phyloP scores from a whole-genome alignment of 1,284 basidiomycete genomes.

The Cryptococcus depauperatus region DNA sequence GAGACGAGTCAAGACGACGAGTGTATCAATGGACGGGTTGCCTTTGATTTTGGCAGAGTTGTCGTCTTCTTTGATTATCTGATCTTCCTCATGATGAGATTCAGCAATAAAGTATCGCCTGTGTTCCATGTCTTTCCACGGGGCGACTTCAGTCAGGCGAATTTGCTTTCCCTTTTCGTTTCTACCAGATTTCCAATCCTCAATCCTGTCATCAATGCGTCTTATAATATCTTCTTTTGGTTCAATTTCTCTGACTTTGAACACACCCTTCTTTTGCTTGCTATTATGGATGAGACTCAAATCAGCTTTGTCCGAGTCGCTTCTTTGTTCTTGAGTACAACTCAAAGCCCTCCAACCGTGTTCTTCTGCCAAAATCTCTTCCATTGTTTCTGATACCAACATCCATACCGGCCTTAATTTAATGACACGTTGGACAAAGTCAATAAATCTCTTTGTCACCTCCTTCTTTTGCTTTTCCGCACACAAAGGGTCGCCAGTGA shows the following conservation, averaged over 20 bases:
- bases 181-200: slow-evolving; percentile 47
- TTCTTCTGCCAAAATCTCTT: slow-evolving; percentile 49
- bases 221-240: slow-evolving; percentile 40
- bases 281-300: slow-evolving; percentile 46
- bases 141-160: slow-evolving; percentile 52
- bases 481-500: slow-evolving; percentile 52
- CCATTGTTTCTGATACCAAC: slow-evolving; percentile 48
- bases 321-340: slow-evolving; percentile 52
- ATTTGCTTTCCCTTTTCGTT: slow-evolving; percentile 52
- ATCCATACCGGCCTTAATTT: slow-evolving; percentile 53
- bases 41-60: background rate
- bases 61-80: slow-evolving; percentile 45
- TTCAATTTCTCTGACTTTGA: slow-evolving; percentile 42
- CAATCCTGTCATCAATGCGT: slow-evolving; percentile 47
- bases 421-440: slow-evolving; percentile 41
- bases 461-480: slow-evolving; percentile 46
- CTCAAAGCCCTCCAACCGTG: slow-evolving; percentile 52
- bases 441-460: slow-evolving; percentile 48
- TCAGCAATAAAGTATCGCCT: slow-evolving; percentile 52
- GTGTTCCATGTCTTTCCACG: slow-evolving; percentile 52
- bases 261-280: slow-evolving; percentile 48
- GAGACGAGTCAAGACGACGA: slow-evolving; percentile 54
- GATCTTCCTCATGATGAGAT: slow-evolving; percentile 1
- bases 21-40: slow-evolving; percentile 23
- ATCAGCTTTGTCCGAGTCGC: slow-evolving; percentile 48